Base-by-base conservation (phyloP, 2,329 filamentous ascomycete genomes). In the Trichoderma citrinoviride region DNA sequence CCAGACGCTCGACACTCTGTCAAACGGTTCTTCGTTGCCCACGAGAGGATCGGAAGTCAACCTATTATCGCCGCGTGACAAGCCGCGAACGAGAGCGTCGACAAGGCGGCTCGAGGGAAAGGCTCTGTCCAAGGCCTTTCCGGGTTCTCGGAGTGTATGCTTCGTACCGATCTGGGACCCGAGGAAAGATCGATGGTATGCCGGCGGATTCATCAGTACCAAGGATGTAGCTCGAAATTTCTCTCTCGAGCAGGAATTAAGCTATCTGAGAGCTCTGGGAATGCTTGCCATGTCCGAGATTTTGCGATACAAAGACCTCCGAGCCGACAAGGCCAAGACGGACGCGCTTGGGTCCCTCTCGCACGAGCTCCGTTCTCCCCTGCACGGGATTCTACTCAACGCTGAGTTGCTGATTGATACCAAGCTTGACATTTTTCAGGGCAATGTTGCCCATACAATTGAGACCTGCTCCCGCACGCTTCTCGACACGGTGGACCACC, bases 331-430 rank as follows among this genome's bases (percentile, higher is more conserved):
- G 60, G 81, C 83, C 37, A 87, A 87, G 70, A 81, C 81, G 1
- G 84, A 87, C 64, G 82, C 87, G 41, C 79, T 89, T 7, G 82
- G 83, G 0, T 87, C 83, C 1, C 81, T 89, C 6, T 86, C 83
- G 3, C 86, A 89, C 69, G 86, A 89, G 70, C 74, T 89, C 15
- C 79, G 86, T 5, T 86, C 83, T 2, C 86, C 86, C 0, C 75
- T 89, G 0, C 86, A 89, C 63, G 86, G 86, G 2, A 82, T 88
- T 37, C 74, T 88, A 0, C 81, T 83, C 0, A 84, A 77, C 58
- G 77, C 80, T 1, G 84, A 86, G 67, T 72, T 87, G 3, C 70
- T 88, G 0, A 78, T 80, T 4, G 83, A 86, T n/a, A 85, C 83
- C 0, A 66, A 74, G 0, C 74, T 86, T 37, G 78, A 77, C 46